These are phyloP conservation scores for Tetrapisispora phaffii DNA, from an alignment of 805 yeast species.

Conservation along the genomic window DNA sequence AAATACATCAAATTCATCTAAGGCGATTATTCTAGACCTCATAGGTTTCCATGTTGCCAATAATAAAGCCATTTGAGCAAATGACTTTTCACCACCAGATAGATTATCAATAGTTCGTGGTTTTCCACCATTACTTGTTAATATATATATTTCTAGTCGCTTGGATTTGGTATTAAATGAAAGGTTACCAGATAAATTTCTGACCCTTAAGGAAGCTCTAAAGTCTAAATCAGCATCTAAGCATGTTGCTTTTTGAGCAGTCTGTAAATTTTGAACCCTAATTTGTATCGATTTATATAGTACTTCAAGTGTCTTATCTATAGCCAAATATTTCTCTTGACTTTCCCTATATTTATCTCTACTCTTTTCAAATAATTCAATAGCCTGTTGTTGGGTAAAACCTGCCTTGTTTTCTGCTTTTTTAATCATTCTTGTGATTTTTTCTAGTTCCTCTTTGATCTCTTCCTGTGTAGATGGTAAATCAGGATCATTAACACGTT, in stretches of 20 bases:
- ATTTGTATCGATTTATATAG: conserved; percentile 33
- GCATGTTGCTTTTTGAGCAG: conserved; percentile 34
- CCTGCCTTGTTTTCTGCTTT: conserved; percentile 47
- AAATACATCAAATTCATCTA: conserved; percentile 94
- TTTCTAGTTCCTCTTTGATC: conserved; percentile 40
- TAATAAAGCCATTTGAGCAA: conserved; percentile 78
- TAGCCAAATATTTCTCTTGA: conserved; percentile 30
- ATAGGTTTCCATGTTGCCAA: conserved; percentile 89
- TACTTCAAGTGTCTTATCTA: conserved; percentile 28
- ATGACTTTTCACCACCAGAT: conserved; percentile 96
- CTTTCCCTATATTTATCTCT: conserved; percentile 37
- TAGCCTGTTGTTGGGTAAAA: conserved; percentile 45
- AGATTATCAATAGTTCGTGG: conserved; percentile 68
- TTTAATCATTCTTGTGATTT: conserved; percentile 37
- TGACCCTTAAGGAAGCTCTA: conserved; percentile 45
- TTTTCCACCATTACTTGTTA: conserved; percentile 48
- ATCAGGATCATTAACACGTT: conserved; percentile 34
- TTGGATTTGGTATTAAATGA: conserved; percentile 47
- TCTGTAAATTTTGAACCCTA: conserved; percentile 35
- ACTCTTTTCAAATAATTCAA: conserved; percentile 36
- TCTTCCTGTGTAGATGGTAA: conserved; percentile 37
- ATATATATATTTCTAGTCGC: conserved; percentile 47
- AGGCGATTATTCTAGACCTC: conserved; percentile 77
- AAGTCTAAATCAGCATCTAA: conserved; percentile 46
- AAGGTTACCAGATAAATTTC: conserved; percentile 70